Conservation (phyloP, 257 asterid genomes). For the Thymus mandschuricus region DNA sequence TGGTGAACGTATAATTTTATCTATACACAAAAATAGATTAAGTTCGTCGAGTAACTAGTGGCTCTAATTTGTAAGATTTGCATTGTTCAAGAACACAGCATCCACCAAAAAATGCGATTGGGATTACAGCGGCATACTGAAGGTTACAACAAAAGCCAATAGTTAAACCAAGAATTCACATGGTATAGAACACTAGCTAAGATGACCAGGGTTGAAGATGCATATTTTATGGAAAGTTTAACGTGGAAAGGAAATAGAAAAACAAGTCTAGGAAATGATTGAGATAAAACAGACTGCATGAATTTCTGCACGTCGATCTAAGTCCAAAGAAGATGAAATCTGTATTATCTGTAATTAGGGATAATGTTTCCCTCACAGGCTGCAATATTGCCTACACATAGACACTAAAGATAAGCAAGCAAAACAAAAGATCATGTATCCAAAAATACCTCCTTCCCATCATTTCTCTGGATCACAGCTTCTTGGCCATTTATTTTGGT, state of each 20-base stretch:
- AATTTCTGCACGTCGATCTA: constrained; percentile 2
- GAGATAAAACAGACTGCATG: constrained; percentile 2
- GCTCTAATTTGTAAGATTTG: constrained; percentile 9
- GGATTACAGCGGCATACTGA: neutral
- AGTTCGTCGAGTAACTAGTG: neutral
- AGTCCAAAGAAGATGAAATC: neutral
- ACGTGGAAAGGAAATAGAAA: neutral
- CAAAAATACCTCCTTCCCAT: constrained; percentile 76
- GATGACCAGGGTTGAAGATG: constrained; percentile 12
- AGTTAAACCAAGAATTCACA: neutral
- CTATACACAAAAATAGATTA: neutral
- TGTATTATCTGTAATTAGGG: constrained; percentile 17
- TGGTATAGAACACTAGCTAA: too few relatives aligned
- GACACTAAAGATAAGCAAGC: constrained; percentile 13
- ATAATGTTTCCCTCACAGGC: neutral
- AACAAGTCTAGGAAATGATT: constrained; percentile 25
- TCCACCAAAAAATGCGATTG: constrained; percentile 7
- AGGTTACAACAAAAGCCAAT: constrained; percentile 14
- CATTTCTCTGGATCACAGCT: constrained; percentile 68
- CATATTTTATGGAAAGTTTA: neutral
- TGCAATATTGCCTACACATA: constrained; percentile 1
- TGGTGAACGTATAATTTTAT: constrained; percentile 13
- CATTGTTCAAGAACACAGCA: constrained; percentile 14
- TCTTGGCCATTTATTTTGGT: constrained; percentile 70
- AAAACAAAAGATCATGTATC: constrained; percentile 15